A percentile compares a stretch with the other conserved stretches of the same genome.
These are phyloP conservation scores for Fomitopsis betulina DNA, from an alignment of 1,284 basidiomycete genomes.

Conservation along the genomic window DNA sequence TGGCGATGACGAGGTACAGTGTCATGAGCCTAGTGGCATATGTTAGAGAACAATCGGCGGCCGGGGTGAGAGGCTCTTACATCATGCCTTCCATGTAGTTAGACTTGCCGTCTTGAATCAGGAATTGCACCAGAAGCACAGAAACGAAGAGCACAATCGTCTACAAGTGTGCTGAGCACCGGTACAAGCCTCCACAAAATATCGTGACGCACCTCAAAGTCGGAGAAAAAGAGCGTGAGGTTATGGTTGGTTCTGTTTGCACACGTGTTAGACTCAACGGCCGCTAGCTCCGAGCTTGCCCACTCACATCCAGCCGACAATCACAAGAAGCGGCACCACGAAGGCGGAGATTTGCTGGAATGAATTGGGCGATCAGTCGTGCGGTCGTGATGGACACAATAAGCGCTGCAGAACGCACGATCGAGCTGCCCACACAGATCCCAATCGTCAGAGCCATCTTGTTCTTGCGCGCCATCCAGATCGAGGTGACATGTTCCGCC, in stretches of 20 bases:
- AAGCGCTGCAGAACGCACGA: slow-evolving; percentile 45
- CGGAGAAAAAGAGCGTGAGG: slow-evolving; percentile 80
- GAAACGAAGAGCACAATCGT: slow-evolving; percentile 84
- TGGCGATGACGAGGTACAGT: slow-evolving; percentile 29
- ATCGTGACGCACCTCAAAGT: slow-evolving; percentile 57
- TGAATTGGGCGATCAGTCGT: not conserved
- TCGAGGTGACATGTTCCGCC: slow-evolving; percentile 77
- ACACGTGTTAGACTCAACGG: not conserved
- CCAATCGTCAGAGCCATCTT: slow-evolving; percentile 87
- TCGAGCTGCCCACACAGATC: slow-evolving; percentile 87
- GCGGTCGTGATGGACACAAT: not conserved
- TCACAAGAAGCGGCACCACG: slow-evolving; percentile 80
- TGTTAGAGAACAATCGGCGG: slow-evolving; percentile 13
- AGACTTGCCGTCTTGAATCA: slow-evolving; percentile 79
- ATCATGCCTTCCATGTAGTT: slow-evolving; percentile 89
- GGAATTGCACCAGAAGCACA: slow-evolving; percentile 77
- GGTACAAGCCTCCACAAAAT: not conserved
- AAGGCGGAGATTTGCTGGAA: slow-evolving; percentile 83
- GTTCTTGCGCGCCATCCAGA: slow-evolving; percentile 89
- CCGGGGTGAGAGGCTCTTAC: slow-evolving; percentile 57
- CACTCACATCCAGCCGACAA: slow-evolving; percentile 76
- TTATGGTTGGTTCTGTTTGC: slow-evolving; percentile 60
- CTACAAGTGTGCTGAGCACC: slow-evolving; percentile 32
- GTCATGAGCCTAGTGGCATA: slow-evolving; percentile 18
- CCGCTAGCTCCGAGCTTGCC: not conserved